A percentile compares a stretch with the other conserved stretches of the same genome.
These are phyloP conservation scores for Gaeumannomyces sp. DNA, from an alignment of 2,329 filamentous ascomycete species.

Conservation along the genomic window DNA sequence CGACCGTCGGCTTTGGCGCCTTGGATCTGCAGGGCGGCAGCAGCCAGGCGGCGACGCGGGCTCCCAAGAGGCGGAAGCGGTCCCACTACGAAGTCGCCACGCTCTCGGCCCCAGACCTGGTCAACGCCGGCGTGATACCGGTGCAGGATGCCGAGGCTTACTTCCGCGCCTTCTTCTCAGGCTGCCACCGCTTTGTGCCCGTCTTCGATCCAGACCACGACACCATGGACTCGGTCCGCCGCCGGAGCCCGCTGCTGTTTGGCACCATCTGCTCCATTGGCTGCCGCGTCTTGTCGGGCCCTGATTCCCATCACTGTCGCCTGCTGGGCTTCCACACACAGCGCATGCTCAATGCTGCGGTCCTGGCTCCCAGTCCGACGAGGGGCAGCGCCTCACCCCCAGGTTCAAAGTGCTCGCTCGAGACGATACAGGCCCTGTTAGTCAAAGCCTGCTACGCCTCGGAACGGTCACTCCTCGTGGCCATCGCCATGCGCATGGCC, in stretches of 20 bases:
- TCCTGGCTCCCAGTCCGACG: constrained; percentile 21
- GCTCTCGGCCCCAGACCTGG: constrained; percentile 16
- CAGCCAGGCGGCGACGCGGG: too few relatives aligned
- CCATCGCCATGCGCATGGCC: constrained; percentile 44
- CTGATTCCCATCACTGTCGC: constrained; percentile 32
- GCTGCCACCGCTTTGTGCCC: constrained; percentile 23
- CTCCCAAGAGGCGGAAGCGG: constrained; percentile 8
- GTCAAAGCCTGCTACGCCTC: constrained; percentile 46
- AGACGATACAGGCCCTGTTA: constrained; percentile 45
- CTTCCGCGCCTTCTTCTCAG: constrained; percentile 21
- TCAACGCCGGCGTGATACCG: constrained; percentile 18
- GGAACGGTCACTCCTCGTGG: constrained; percentile 42
- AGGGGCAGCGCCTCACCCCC: too few relatives aligned
- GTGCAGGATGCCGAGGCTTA: constrained; percentile 19
- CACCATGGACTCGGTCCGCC: constrained; percentile 36
- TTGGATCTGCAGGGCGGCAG: too few relatives aligned
- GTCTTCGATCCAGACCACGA: constrained; percentile 29
- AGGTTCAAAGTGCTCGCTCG: constrained; percentile 22
- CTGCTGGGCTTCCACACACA: constrained; percentile 37
- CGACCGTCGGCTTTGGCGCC: too few relatives aligned
- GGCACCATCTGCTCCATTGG: constrained; percentile 46
- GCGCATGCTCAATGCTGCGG: constrained; percentile 34
- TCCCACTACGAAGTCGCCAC: constrained; percentile 16
- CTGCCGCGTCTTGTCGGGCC: constrained; percentile 36
- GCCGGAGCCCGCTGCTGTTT: constrained; percentile 42